These are phyloP conservation scores for Penicillium olsonii DNA, from an alignment of 2,329 filamentous ascomycete genomes.

Conservation along the genomic window DNA sequence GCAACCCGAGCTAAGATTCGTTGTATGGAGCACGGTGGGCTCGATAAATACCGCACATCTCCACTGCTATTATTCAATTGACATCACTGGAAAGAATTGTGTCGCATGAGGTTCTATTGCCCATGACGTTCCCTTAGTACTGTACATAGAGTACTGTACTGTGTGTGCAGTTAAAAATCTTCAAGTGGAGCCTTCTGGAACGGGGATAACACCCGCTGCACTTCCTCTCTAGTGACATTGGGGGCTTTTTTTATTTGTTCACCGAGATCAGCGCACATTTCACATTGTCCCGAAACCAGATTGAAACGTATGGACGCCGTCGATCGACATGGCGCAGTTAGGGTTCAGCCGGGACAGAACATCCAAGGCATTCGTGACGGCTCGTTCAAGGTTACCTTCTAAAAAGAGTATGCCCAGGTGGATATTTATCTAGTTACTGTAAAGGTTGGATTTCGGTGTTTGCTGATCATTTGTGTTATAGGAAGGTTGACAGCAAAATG, in stretches of 20 bases:
- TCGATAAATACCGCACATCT: neutral
- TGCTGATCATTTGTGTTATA: slow-evolving; percentile 3
- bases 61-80: neutral
- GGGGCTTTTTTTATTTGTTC: neutral
- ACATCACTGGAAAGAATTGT: neutral
- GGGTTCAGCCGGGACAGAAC: neutral
- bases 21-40: no score
- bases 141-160: no score
- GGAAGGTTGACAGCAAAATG: slow-evolving; percentile 2
- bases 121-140: no score
- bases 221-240: neutral
- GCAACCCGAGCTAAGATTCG: neutral
- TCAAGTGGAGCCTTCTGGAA: neutral
- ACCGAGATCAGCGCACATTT: neutral
- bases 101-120: no score
- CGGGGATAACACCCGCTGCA: neutral
- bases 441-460: no score
- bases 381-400: no score
- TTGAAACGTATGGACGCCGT: neutral
- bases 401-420: neutral
- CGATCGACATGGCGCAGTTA: neutral
- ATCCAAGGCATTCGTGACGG: no score
- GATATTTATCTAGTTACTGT: no score
- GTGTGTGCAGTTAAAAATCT: no score
- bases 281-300: neutral